These are phyloP conservation scores for Pseudoperonospora humuli DNA, from an alignment of 352 stramenopile genomes.

Conservation along the genomic window DNA sequence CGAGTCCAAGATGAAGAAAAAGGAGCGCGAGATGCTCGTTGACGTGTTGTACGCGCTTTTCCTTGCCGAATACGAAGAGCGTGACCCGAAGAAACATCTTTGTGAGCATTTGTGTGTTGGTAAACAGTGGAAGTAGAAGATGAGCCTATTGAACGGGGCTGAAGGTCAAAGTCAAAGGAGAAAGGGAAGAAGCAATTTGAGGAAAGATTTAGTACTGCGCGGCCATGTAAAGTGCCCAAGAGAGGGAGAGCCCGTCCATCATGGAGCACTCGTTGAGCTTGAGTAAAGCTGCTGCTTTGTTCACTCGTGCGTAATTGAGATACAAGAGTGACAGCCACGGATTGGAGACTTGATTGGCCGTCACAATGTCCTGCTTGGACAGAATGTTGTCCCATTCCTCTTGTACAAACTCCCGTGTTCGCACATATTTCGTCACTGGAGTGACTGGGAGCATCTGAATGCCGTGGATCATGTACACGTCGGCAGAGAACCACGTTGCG, in stretches of 20 bases:
- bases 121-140: slow-evolving; percentile 9
- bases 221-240: slow-evolving; percentile 74
- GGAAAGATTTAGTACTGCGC: too few relatives aligned
- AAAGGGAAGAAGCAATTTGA: too few relatives aligned
- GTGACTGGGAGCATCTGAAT: slow-evolving; percentile 85
- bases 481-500: slow-evolving; percentile 80
- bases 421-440: slow-evolving; percentile 57
- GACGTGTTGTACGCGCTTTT: slow-evolving; percentile 32
- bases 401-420: slow-evolving; percentile 40
- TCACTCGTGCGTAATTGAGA: slow-evolving; percentile 61
- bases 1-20: slow-evolving; percentile 9
- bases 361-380: slow-evolving; percentile 39
- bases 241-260: slow-evolving; percentile 72
- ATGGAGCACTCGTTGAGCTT: slow-evolving; percentile 53
- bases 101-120: slow-evolving; percentile 27
- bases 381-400: slow-evolving; percentile 59
- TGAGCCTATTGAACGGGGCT: too few relatives aligned
- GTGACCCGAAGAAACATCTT: slow-evolving; percentile 41
- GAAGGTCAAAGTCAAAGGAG: too few relatives aligned
- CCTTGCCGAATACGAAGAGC: slow-evolving; percentile 36
- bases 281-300: slow-evolving; percentile 31
- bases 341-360: slow-evolving; percentile 22
- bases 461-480: slow-evolving; percentile 65
- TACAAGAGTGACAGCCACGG: slow-evolving; percentile 69
- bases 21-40: slow-evolving; percentile 15